Evolutionary conservation across 148 eudicot genomes (phyloP).

Genomic region (Beta vulgaris): DNA sequence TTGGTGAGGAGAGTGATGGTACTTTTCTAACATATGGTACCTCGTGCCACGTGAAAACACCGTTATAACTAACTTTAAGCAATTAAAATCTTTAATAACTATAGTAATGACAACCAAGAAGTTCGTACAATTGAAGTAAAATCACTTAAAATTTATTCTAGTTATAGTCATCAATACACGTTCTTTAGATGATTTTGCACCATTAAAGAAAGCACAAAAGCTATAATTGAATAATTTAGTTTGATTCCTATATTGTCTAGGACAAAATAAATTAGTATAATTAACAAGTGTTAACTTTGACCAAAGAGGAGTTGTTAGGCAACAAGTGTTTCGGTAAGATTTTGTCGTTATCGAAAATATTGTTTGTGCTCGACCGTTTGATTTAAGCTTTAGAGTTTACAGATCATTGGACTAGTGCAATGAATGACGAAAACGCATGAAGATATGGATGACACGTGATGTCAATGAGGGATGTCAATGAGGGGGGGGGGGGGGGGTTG

Average conservation of each 20-base stretch:
- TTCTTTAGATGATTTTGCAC: slow-evolving; percentile 10
- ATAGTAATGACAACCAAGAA: background rate
- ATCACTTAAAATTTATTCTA: too few relatives aligned
- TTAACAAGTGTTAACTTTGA: slow-evolving; percentile 7
- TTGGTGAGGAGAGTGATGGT: too few relatives aligned
- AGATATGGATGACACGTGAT: too few relatives aligned
- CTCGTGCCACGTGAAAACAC: slow-evolving; percentile 3
- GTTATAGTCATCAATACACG: slow-evolving; percentile 10
- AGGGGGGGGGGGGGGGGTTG: too few relatives aligned
- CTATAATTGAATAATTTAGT: background rate
- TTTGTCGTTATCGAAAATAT: background rate
- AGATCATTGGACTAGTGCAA: background rate
- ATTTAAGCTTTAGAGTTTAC: background rate
- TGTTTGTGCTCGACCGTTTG: background rate
- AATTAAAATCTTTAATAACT: background rate
- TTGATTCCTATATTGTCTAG: background rate
- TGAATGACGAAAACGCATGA: background rate
- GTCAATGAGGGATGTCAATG: too few relatives aligned
- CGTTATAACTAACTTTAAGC: background rate
- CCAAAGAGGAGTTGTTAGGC: background rate
- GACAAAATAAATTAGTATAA: background rate
- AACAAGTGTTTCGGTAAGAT: background rate
- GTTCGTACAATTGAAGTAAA: slow-evolving; percentile 7
- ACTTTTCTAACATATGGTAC: background rate
- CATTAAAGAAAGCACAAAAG: slow-evolving; percentile 3